phyloP scores from a whole-genome alignment of 2,329 filamentous ascomycete genomes.

The Didymella segeticola region DNA sequence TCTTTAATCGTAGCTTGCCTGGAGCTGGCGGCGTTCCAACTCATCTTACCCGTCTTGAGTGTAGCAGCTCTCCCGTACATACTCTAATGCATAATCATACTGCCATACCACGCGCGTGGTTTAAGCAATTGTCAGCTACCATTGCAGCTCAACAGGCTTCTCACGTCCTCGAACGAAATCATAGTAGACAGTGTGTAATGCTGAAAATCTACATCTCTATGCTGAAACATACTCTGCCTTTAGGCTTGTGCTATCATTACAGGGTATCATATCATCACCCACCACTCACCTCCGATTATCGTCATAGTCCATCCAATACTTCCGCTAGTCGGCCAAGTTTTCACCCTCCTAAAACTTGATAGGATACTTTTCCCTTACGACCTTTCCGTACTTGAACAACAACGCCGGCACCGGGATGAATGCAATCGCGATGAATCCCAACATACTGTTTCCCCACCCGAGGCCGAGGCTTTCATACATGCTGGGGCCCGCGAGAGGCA shows the following conservation, averaged over 20 bases:
- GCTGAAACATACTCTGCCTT: no score
- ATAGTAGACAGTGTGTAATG: no score
- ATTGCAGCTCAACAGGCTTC: neutral
- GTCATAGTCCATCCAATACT: neutral
- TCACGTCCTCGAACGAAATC: no score
- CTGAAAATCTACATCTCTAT: no score
- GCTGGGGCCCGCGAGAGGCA: slow-evolving; percentile 45
- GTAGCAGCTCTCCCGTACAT: neutral
- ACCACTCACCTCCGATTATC: no score
- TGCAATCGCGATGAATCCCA: slow-evolving; percentile 45
- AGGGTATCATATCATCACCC: neutral
- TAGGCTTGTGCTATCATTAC: no score
- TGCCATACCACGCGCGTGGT: no score
- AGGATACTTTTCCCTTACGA: slow-evolving; percentile 37
- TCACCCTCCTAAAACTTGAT: slow-evolving; percentile 25
- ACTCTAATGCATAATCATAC: slow-evolving; percentile 7
- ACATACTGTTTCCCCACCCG: slow-evolving; percentile 47
- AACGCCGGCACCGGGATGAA: slow-evolving; percentile 45
- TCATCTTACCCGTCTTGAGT: neutral
- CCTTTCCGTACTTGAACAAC: slow-evolving; percentile 44
- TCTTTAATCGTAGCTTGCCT: neutral
- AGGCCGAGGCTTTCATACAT: slow-evolving; percentile 45
- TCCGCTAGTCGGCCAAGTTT: neutral
- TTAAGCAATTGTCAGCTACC: no score
- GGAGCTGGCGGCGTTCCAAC: neutral